Evolutionary conservation across 345 rosid genomes (phyloP), one percentile per base, ranked within the genome.

Genomic region (Eucalyptus pauciflora): DNA sequence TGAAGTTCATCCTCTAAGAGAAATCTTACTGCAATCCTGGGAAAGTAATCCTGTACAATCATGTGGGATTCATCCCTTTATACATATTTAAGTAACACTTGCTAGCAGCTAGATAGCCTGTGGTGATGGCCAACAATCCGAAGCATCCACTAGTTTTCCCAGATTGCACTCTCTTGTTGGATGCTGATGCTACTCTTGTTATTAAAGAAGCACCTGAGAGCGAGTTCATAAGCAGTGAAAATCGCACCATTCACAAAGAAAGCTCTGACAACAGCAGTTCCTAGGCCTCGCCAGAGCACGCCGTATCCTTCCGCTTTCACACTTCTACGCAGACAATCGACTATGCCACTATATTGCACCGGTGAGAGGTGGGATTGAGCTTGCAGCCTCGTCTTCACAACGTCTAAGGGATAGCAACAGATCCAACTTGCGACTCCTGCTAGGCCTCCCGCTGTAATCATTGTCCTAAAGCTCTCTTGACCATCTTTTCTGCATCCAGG

Each of bases 261-360:
- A 87, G 99, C 99, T 92, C 99, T 93, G 85, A 98, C 92, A 80
- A 98, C 98, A n/a, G 99, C 99, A 89, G 99, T 97, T 56, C 98
- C 99, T 45, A 97, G 88, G n/a, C 99, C 99, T 87, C 98, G 91
- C 97, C 96, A 97, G 43, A 97, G 97, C 89, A 97, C 96, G 2
- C 91, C 2, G 62, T 94, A 93, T 29, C 99, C 98, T 33, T 98
- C 98, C 88, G 93, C 92, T 86, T 88, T 89, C 48, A 96, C 91
- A 81, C 97, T 97, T 90, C 92, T 95, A 33, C 87, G 79, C 31
- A 95, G 92, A 89, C 99, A 97, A 93, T 98, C 96, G 3, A 92
- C 27, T 29, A 95, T 94, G 52, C 99, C 99, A 7, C 87, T 71
- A 89, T 96, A 97, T 86, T 90, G 93, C 5, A 50, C 87, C 1